phyloP scores from a whole-genome alignment of 345 rosid genomes.

The Geranium rotundifolium region DNA sequence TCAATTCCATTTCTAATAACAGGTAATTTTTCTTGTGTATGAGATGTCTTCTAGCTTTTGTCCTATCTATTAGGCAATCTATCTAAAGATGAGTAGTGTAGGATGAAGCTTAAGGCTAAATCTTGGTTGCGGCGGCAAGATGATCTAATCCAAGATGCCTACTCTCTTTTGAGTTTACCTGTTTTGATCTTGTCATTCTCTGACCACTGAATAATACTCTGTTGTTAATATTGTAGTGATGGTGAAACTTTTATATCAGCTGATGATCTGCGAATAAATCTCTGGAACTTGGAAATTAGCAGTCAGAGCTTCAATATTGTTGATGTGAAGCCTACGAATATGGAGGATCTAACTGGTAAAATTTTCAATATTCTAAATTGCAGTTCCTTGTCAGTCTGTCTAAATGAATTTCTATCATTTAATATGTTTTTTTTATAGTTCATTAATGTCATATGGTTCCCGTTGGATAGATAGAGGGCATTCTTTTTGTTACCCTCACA shows the following conservation, averaged over 20 bases:
- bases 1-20: conserved; percentile 67
- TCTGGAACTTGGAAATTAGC: conserved; percentile 62
- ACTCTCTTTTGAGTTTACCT: background rate
- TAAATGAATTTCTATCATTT: background rate
- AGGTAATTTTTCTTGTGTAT: conserved; percentile 30
- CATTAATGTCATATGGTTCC: background rate
- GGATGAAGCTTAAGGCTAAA: background rate
- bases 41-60: background rate
- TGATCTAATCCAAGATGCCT: background rate
- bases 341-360: conserved; percentile 58
- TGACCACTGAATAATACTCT: background rate
- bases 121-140: background rate
- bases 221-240: conserved; percentile 25
- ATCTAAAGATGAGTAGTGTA: background rate
- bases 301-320: conserved; percentile 52
- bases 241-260: conserved; percentile 62
- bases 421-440: background rate
- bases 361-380: conserved; percentile 1
- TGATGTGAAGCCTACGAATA: conserved; percentile 48
- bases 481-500: background rate
- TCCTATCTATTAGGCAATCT: background rate
- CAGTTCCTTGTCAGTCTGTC: background rate
- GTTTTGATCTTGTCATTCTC: background rate
- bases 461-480: background rate
- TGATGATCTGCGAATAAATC: conserved; percentile 53